A percentile compares a stretch with the other conserved stretches of the same genome.
Conservation (phyloP, 306 rosid genomes). For the Quercus robur region DNA sequence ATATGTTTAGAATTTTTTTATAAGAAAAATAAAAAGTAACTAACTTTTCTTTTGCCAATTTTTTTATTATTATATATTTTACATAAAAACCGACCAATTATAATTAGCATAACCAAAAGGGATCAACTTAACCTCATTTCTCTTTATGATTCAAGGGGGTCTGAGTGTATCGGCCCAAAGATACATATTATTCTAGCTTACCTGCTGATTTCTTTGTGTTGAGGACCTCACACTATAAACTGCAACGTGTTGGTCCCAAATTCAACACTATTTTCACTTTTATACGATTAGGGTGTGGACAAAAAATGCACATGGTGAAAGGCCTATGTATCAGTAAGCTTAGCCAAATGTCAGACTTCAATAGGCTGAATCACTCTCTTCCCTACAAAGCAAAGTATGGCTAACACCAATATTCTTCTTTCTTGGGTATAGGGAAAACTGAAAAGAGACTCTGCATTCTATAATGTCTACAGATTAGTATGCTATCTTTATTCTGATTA, state of each 20-base stretch:
- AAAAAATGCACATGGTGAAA: conserved; percentile 31
- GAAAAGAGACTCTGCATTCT: conserved; percentile 46
- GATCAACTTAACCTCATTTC: no score
- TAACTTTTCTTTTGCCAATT: no score
- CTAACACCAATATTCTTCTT: conserved; percentile 34
- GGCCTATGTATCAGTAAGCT: not conserved
- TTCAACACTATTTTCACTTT: not conserved
- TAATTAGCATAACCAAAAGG: no score
- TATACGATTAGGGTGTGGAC: conserved; percentile 11
- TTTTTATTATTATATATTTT: no score
- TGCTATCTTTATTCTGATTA: conserved; percentile 15
- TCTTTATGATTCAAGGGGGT: no score
- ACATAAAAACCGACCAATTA: no score
- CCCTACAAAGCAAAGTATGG: conserved; percentile 7
- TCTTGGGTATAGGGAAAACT: conserved; percentile 44
- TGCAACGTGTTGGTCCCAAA: conserved; percentile 20
- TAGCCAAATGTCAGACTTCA: conserved; percentile 15
- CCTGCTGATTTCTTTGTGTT: no score
- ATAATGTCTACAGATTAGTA: conserved; percentile 40
- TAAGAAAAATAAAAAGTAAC: no score
- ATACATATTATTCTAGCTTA: no score
- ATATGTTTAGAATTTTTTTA: no score
- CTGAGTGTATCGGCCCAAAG: no score
- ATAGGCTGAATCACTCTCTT: conserved; percentile 11
- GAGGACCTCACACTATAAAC: no score